These are phyloP conservation scores for Platismatia glauca DNA, from an alignment of 495 filamentous ascomycete species.

Conservation along the genomic window DNA sequence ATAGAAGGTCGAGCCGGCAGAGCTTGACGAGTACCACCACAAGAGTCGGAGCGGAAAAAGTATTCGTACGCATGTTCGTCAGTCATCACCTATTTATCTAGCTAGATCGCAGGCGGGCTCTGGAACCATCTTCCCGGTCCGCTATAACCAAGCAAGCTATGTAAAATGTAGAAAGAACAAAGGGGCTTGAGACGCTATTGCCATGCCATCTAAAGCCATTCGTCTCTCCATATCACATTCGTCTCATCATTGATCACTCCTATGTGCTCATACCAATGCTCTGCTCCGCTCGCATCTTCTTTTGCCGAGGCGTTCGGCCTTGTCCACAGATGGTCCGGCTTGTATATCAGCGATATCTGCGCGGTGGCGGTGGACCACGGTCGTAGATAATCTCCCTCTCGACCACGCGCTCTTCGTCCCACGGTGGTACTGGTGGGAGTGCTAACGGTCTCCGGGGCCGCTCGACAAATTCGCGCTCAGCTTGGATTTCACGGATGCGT, in stretches of 20 bases:
- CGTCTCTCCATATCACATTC: background rate
- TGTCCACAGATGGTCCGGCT: background rate
- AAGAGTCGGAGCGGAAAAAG: background rate
- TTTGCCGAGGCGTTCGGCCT: background rate
- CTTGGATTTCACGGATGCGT: constrained; percentile 73
- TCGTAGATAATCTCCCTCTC: constrained; percentile 52
- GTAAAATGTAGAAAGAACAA: background rate
- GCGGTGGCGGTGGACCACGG: constrained; percentile 18
- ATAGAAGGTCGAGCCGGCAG: too few relatives aligned
- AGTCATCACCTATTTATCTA: constrained; percentile 6
- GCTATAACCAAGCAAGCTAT: background rate
- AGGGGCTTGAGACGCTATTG: background rate
- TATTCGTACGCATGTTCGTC: constrained; percentile 1
- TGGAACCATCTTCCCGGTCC: background rate
- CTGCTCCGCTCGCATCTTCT: background rate
- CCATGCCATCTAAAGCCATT: constrained; percentile 6
- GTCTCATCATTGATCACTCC: constrained; percentile 5
- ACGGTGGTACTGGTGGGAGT: constrained; percentile 24
- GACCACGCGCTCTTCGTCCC: constrained; percentile 48
- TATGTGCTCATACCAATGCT: constrained; percentile 4
- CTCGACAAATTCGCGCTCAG: constrained; percentile 51
- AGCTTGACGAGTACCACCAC: background rate
- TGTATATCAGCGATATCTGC: constrained; percentile 16
- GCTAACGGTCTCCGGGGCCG: constrained; percentile 26
- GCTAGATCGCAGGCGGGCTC: constrained; percentile 8